A percentile compares a stretch with the other conserved stretches of the same genome.
Evolutionary conservation across 2,329 filamentous ascomycete species (phyloP).

Genomic region (Fusarium sp.): DNA sequence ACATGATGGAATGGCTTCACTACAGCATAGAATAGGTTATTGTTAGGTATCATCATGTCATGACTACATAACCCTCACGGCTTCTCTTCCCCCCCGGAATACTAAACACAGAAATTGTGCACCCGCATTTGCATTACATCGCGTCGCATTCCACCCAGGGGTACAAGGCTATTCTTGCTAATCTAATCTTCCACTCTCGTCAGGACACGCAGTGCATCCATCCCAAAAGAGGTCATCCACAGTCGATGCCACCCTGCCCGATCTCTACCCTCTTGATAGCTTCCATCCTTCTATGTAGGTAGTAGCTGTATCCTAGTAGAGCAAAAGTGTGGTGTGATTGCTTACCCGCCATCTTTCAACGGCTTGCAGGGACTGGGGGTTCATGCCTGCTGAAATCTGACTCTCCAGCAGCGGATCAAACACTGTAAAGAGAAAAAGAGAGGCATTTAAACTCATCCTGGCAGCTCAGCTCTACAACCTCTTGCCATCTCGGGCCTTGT

Average conservation of each 20-base stretch:
- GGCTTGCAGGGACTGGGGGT: conserved; percentile 4
- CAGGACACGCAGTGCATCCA: conserved; percentile 5
- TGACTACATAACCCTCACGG: not conserved
- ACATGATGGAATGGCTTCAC: not conserved
- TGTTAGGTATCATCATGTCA: not conserved
- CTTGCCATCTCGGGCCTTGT: conserved; percentile 23
- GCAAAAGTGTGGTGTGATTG: conserved; percentile 38
- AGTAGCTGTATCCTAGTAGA: too few species aligned
- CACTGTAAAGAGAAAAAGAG: not conserved
- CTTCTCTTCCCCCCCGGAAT: not conserved
- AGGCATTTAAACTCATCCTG: conserved; percentile 21
- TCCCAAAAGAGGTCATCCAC: not conserved
- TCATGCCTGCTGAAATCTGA: not conserved
- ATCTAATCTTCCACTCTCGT: conserved; percentile 2
- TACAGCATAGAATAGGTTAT: not conserved
- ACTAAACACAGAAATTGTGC: not conserved
- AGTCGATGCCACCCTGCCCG: not conserved
- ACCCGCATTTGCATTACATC: conserved; percentile 28
- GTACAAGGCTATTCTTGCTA: not conserved
- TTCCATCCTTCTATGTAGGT: not conserved
- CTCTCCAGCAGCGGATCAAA: not conserved
- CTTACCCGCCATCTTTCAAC: conserved; percentile 19
- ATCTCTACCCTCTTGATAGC: not conserved
- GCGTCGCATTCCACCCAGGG: not conserved
- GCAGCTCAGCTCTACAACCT: not conserved